Conservation (phyloP, 2,329 filamentous ascomycete genomes). For the Gliomastix tumulicola region DNA sequence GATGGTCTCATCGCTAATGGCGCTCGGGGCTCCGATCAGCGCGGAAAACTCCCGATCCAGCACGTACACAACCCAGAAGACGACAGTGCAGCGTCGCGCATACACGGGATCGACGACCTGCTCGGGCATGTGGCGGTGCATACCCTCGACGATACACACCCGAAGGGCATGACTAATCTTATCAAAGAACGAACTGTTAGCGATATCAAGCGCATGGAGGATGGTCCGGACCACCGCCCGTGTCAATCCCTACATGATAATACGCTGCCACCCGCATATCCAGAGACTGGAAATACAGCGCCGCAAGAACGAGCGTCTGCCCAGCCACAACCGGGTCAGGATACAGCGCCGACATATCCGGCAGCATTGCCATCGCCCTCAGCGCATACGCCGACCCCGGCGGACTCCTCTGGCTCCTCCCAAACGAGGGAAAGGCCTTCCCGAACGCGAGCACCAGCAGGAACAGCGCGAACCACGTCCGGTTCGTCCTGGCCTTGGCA, state of each 20-base stretch:
- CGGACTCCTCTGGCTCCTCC: background rate
- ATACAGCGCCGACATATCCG: constrained; percentile 1
- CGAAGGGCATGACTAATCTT: constrained; percentile 24
- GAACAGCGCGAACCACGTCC: constrained; percentile 7
- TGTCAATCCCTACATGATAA: constrained; percentile 28
- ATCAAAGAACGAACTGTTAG: no score
- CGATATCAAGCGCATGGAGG: no score
- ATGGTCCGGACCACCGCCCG: no score
- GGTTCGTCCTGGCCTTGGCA: constrained; percentile 7
- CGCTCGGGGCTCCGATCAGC: constrained; percentile 16
- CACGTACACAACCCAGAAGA: constrained; percentile 22
- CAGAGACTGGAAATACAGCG: constrained; percentile 29
- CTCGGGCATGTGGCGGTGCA: constrained; percentile 16
- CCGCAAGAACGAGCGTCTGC: constrained; percentile 22
- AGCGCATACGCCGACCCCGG: constrained; percentile 2
- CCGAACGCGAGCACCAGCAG: constrained; percentile 6
- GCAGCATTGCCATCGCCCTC: constrained; percentile 4
- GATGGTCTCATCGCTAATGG: constrained; percentile 19
- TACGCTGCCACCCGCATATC: constrained; percentile 30
- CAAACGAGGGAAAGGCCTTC: constrained; percentile 2
- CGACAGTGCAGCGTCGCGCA: constrained; percentile 16
- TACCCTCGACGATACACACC: constrained; percentile 21
- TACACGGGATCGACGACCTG: constrained; percentile 12
- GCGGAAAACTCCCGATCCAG: constrained; percentile 17
- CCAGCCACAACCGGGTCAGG: background rate